Evolutionary conservation across 208 protist species (phyloP), one percentile per base, ranked within the genome.

Genomic region (Wallacemonas sp.): DNA sequence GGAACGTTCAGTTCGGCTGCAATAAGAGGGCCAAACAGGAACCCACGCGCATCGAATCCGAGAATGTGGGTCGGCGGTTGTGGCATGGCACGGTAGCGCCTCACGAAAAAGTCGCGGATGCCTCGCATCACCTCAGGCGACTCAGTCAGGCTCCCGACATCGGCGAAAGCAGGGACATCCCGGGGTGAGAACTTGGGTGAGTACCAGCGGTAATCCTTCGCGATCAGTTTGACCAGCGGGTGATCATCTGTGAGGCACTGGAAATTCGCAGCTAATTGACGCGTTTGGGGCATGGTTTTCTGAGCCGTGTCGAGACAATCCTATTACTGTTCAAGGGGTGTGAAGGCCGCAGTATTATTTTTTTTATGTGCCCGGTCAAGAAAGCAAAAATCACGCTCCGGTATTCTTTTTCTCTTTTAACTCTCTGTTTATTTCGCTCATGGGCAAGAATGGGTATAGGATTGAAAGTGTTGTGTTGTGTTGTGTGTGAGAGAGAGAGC

Each of bases 1-100:
- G 88, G 87, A 36, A 96, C 80, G 19, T 80, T 82, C 1, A 97
- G 85, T 66, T 90, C 91, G 5, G 93, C 79, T 9, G 93, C 89
- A 36, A 97, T 79, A 71, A 94, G 86, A 1, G 93, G 76, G 6
- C 90, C 93, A 45, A 97, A 80, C 34, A 97, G 73, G 45, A 97
- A 97, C 1, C 93, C 93, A 44, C 93, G 83, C 21, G 91, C 90
- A 55, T 97, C 93, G 68, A 95, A 96, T 44, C 91, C 90, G 60
- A 93, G 66, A 33, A 96, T 81, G 69, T 93, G 85, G 2, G 91
- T 96, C 0, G 84, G 84, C 8, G 77, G 69, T 21, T 84, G 66
- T 11, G 60, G 46, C 73, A 94, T 73, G 11, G 62, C 65, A 12
- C 70, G 75, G 82, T 96, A 97, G 22, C 91, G 84, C 21, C 51